Evolutionary conservation across 352 stramenopile species (phyloP).

Genomic region (Blastocystis sp.): DNA sequence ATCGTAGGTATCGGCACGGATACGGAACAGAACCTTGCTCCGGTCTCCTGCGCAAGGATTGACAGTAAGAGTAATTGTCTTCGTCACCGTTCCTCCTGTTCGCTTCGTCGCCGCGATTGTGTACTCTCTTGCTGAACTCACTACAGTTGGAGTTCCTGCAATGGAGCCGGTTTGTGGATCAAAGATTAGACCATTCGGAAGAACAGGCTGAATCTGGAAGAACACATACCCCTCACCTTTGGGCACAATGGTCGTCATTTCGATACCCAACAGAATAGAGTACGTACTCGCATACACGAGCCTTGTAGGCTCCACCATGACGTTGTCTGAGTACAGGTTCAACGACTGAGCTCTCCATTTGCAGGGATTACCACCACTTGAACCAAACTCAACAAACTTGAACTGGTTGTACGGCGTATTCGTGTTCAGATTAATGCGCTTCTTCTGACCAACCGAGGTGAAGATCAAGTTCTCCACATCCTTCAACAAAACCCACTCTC

Average conservation of each 20-base stretch:
- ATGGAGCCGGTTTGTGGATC: background rate
- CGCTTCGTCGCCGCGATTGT: background rate
- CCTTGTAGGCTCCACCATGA: background rate
- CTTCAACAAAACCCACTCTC: background rate
- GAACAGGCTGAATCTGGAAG: background rate
- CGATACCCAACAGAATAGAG: background rate
- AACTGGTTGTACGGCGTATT: constrained; percentile 8
- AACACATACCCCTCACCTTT: background rate
- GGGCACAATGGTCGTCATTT: constrained; percentile 15
- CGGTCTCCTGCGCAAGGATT: background rate
- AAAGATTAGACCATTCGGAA: background rate
- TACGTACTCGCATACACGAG: background rate
- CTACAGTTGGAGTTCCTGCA: background rate
- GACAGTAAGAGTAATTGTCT: background rate
- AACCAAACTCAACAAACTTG: background rate
- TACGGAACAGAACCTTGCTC: background rate
- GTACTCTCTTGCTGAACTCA: background rate
- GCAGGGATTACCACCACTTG: background rate
- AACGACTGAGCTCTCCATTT: background rate
- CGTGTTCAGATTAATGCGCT: background rate
- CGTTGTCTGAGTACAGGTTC: background rate
- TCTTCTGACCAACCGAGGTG: background rate
- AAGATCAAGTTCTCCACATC: background rate
- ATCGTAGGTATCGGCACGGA: background rate
- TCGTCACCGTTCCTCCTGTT: background rate